Evolutionary conservation across 1,139 yeast species (phyloP), one percentile per base, ranked within the genome.

Genomic region (Yamadazyma songkhlaensis): DNA sequence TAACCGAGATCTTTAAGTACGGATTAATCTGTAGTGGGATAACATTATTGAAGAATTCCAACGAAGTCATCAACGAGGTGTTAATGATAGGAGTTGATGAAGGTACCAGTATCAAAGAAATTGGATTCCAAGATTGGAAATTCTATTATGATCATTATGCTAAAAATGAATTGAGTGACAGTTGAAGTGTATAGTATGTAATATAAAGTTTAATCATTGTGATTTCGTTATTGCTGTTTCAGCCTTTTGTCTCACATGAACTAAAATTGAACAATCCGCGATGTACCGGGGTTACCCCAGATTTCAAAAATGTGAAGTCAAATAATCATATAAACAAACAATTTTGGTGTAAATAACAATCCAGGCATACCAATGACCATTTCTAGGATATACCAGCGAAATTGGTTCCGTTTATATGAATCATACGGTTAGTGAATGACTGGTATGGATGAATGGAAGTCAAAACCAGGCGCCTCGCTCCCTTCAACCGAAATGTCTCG

Each of bases 11-110:
- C 4, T 74, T 79, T 54, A 74, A 72, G 39, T 64, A 73, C 44
- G 85, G 84, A 2, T 64, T 79, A 39, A 72, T 79, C 6, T 77
- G 83, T 46, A 74, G 83, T 41, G 83, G 78, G 3, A 74, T 79
- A 26, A 72, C 81, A 4, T 74, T 69, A 46, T 62, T 77, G 42
- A 76, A 75, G 41, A 55, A 50, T 33, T 55, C 51, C 9, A 54
- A 52, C 7, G 42, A 44, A 7, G 48, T 46, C 31, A 57, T 69
- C 53, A 54, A 60, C 32, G 57, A 57, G 37, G 68, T 74, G 46
- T 46, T 67, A 20, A 66, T 71, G 57, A 44, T 62, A 11, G 75
- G 74, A 9, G 62, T 64, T n/a, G 53, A 55, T 23, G 72, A 66
- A 28, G 72, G 64, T 28, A 52, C 43, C 11, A 73, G 74, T 2